A percentile compares a stretch with the other conserved stretches of the same genome.
Evolutionary conservation across 805 yeast species (phyloP).

Genomic region (Yamadazyma sp.): DNA sequence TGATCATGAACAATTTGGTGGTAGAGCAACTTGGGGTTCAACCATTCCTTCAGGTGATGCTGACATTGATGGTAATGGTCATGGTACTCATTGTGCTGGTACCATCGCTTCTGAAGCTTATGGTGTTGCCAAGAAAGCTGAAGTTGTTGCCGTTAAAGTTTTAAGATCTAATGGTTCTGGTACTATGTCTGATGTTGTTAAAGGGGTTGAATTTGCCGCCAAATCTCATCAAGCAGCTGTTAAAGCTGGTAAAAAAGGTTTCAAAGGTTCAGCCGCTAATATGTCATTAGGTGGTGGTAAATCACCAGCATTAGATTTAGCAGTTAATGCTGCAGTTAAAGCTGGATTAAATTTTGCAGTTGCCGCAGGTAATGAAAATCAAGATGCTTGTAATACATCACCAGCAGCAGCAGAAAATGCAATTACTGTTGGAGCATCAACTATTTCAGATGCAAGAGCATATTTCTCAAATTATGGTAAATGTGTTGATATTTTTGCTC

Average conservation of each 20-base stretch:
- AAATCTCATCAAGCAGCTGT: slow-evolving; percentile 59
- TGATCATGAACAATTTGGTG: slow-evolving; percentile 73
- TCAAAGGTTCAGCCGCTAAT: slow-evolving; percentile 85
- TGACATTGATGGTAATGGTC: slow-evolving; percentile 84
- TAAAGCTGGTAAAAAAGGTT: slow-evolving; percentile 55
- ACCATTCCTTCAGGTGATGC: slow-evolving; percentile 72
- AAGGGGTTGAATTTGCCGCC: slow-evolving; percentile 84
- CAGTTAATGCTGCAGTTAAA: slow-evolving; percentile 84
- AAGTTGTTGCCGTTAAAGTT: slow-evolving; percentile 80
- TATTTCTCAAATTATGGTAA: slow-evolving; percentile 92
- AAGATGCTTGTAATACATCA: slow-evolving; percentile 87
- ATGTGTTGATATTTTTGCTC: slow-evolving; percentile 96
- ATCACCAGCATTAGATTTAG: slow-evolving; percentile 81
- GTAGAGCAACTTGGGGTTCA: slow-evolving; percentile 84
- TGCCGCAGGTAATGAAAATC: slow-evolving; percentile 94
- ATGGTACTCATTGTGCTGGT: slow-evolving; percentile 98
- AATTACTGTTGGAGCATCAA: slow-evolving; percentile 93
- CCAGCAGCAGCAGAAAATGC: slow-evolving; percentile 87
- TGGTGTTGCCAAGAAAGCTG: slow-evolving; percentile 82
- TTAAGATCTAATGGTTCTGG: slow-evolving; percentile 82
- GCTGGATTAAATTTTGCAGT: slow-evolving; percentile 92
- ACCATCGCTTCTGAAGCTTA: slow-evolving; percentile 77
- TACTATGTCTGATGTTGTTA: slow-evolving; percentile 76
- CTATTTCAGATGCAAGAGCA: slow-evolving; percentile 85
- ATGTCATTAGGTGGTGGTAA: slow-evolving; percentile 95